Percentiles rank a stretch among this genome's conserved stretches.
Conservation (phyloP, 2,329 filamentous ascomycete genomes). For the Aotearoamyces nothofagi region DNA sequence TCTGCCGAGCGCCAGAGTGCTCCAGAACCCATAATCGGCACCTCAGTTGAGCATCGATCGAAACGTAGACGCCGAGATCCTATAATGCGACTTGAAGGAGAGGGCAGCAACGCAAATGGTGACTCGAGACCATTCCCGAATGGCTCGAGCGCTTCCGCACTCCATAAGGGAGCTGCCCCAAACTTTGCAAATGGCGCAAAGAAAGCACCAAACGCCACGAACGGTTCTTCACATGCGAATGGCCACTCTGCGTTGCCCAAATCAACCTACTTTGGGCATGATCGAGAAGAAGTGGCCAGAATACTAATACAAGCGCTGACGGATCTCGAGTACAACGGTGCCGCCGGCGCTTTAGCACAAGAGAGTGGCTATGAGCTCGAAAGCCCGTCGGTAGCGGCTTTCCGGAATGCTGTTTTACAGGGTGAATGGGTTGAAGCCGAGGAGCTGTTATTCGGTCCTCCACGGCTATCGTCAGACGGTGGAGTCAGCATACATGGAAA, state of each 20-base stretch:
- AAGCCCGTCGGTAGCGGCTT: slow-evolving; percentile 71
- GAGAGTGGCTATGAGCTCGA: slow-evolving; percentile 86
- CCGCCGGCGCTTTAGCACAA: slow-evolving; percentile 58
- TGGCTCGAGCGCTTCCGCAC: slow-evolving; percentile 29
- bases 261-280: slow-evolving; percentile 60
- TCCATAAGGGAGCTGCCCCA: slow-evolving; percentile 25
- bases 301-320: slow-evolving; percentile 82
- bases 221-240: slow-evolving; percentile 32
- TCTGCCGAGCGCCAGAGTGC: slow-evolving; percentile 13
- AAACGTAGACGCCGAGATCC: slow-evolving; percentile 41
- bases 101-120: slow-evolving; percentile 37
- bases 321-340: slow-evolving; percentile 72
- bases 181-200: slow-evolving; percentile 30
- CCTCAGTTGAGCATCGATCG: slow-evolving; percentile 22
- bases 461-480: slow-evolving; percentile 26
- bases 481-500: slow-evolving; percentile 28
- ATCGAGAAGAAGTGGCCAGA: slow-evolving; percentile 83
- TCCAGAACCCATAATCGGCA: slow-evolving; percentile 6
- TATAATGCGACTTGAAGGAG: slow-evolving; percentile 50
- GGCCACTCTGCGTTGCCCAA: slow-evolving; percentile 9
- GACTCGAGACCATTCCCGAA: slow-evolving; percentile 37
- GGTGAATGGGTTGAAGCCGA: slow-evolving; percentile 84
- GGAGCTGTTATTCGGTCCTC: slow-evolving; percentile 47
- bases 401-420: slow-evolving; percentile 63
- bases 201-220: slow-evolving; percentile 30